Evolutionary conservation across 177 flowering plant genomes (phyloP).

Genomic region (Telopea speciosissima): DNA sequence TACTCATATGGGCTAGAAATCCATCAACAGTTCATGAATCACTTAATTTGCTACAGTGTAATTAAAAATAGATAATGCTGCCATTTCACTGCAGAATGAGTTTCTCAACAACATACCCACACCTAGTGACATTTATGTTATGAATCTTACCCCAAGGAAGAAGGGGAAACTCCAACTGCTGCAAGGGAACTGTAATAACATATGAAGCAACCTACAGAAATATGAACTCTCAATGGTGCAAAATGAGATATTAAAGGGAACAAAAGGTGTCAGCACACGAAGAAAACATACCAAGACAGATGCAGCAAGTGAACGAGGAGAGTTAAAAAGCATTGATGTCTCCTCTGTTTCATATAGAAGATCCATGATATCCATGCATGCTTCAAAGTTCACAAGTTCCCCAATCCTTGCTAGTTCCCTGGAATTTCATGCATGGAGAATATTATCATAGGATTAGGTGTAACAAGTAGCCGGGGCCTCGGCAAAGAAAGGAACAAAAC

Average conservation of each 20-base stretch:
- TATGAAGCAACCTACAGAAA: constrained; percentile 56
- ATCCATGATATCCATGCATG: constrained; percentile 82
- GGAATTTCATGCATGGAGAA: background rate
- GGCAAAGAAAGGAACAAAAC: background rate
- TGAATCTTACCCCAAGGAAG: constrained; percentile 63
- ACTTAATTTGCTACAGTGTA: too few relatives aligned
- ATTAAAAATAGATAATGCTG: too few relatives aligned
- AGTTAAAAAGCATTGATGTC: constrained; percentile 30
- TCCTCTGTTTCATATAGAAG: constrained; percentile 70
- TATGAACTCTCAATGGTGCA: background rate
- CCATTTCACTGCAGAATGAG: too few relatives aligned
- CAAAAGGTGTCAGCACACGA: background rate
- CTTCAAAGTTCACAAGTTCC: constrained; percentile 48
- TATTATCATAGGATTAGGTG: background rate
- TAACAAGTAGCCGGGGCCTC: background rate
- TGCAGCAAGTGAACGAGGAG: constrained; percentile 63
- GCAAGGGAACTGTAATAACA: constrained; percentile 59
- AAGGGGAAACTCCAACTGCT: constrained; percentile 67
- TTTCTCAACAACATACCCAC: background rate
- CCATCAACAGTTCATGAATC: too few relatives aligned
- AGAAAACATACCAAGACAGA: constrained; percentile 47
- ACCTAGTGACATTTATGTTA: background rate
- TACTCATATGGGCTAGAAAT: too few relatives aligned
- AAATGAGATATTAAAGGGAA: background rate
- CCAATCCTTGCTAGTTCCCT: constrained; percentile 63